Percentiles rank a stretch among this genome's conserved stretches.
These are phyloP conservation scores for Bifiguratus adelaidae DNA, from an alignment of 192 early-diverging fungal genomes.

Conservation along the genomic window DNA sequence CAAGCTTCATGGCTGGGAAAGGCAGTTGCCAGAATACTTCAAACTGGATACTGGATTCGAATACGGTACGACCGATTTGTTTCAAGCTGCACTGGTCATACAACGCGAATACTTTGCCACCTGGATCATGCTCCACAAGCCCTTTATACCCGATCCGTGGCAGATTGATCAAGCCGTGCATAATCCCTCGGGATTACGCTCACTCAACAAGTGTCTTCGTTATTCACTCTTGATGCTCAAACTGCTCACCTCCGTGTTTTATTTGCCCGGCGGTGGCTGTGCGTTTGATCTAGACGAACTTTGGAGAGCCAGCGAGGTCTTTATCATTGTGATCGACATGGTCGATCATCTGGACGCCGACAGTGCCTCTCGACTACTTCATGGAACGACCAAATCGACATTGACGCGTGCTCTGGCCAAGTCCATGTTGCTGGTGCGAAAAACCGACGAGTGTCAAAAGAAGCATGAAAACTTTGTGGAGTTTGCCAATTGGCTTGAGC, in stretches of 20 bases:
- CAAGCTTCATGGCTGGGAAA: slow-evolving; percentile 3
- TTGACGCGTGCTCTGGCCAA: slow-evolving; percentile 7
- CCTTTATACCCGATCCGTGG: slow-evolving; percentile 18
- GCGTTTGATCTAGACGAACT: slow-evolving; percentile 23
- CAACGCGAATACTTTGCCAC: slow-evolving; percentile 24
- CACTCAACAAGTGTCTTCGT: slow-evolving; percentile 17
- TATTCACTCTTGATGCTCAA: slow-evolving; percentile 11
- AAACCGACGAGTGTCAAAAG: slow-evolving; percentile 12
- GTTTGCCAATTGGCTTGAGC: slow-evolving; percentile 17
- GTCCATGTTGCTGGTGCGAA: slow-evolving; percentile 6
- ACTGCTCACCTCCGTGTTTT: slow-evolving; percentile 5
- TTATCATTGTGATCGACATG: slow-evolving; percentile 11
- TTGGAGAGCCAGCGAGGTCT: slow-evolving; percentile 15
- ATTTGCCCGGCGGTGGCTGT: slow-evolving; percentile 6
- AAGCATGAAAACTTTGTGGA: slow-evolving; percentile 11
- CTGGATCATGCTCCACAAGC: slow-evolving; percentile 18
- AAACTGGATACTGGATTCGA: slow-evolving; percentile 21
- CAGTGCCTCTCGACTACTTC: slow-evolving; percentile 1
- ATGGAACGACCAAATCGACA: slow-evolving; percentile 7
- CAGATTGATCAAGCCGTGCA: slow-evolving; percentile 1
- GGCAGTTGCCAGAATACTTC: slow-evolving; percentile 11
- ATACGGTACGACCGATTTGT: slow-evolving; percentile 20
- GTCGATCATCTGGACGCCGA: slow-evolving; percentile 2
- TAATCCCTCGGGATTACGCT: slow-evolving; percentile 5
- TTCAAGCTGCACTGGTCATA: slow-evolving; percentile 13